These are phyloP conservation scores for Parastagonospora avenae DNA, from an alignment of 2,329 filamentous ascomycete species.

Conservation along the genomic window DNA sequence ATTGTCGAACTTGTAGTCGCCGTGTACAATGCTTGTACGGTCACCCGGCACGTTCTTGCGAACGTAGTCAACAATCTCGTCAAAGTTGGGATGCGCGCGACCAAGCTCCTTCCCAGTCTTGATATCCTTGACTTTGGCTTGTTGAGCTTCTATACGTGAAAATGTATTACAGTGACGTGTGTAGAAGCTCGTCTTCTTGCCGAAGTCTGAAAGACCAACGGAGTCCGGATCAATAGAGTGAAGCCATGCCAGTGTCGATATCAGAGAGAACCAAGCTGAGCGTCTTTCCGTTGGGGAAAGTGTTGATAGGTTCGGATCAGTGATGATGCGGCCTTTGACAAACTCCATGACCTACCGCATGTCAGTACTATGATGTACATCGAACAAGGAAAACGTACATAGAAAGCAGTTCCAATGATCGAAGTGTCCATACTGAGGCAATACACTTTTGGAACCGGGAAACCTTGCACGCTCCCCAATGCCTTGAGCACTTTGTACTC, in stretches of 20 bases:
- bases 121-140: slow-evolving; percentile 73
- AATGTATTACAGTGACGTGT: slow-evolving; percentile 84
- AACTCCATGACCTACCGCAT: slow-evolving; percentile 77
- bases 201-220: slow-evolving; percentile 74
- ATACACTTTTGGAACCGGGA: slow-evolving; percentile 83
- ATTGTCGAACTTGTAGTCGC: slow-evolving; percentile 83
- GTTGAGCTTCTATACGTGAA: slow-evolving; percentile 74
- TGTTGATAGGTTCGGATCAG: slow-evolving; percentile 78
- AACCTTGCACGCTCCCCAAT: slow-evolving; percentile 71
- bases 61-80: slow-evolving; percentile 80
- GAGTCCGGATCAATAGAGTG: slow-evolving; percentile 72
- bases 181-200: slow-evolving; percentile 78
- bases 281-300: slow-evolving; percentile 68
- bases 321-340: slow-evolving; percentile 88
- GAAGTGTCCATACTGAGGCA: slow-evolving; percentile 80
- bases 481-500: slow-evolving; percentile 90
- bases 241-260: slow-evolving; percentile 80
- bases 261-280: slow-evolving; percentile 55
- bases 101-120: slow-evolving; percentile 69
- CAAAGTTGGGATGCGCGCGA: slow-evolving; percentile 77
- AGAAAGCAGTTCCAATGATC: slow-evolving; percentile 88
- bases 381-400: slow-evolving; percentile 49
- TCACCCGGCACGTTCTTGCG: slow-evolving; percentile 69
- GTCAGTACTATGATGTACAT: not conserved
- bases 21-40: slow-evolving; percentile 81